Conservation (phyloP, 805 yeast genomes). For the Teunomyces funiuensis region DNA sequence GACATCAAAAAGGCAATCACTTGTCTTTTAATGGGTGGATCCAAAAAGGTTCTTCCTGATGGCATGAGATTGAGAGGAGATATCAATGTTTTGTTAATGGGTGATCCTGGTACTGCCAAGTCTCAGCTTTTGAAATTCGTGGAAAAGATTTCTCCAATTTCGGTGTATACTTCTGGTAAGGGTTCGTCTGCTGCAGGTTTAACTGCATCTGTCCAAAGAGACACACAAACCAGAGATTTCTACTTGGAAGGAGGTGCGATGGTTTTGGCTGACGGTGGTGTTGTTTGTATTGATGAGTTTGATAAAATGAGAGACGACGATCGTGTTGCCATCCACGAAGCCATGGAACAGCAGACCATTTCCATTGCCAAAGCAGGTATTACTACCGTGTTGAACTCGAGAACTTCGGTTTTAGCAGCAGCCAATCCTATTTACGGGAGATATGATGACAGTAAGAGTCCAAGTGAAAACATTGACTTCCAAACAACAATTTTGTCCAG, state of each 20-base stretch:
- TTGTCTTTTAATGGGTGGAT: conserved; percentile 91
- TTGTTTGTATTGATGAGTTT: conserved; percentile 97
- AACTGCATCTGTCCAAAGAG: conserved; percentile 96
- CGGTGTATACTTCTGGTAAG: conserved; percentile 96
- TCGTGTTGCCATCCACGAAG: conserved; percentile 98
- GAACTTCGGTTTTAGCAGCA: conserved; percentile 96
- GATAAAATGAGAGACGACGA: conserved; percentile 99
- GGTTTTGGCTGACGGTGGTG: conserved; percentile 99
- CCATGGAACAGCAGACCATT: conserved; percentile 99
- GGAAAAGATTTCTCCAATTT: conserved; percentile 90
- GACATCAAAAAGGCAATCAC: conserved; percentile 94
- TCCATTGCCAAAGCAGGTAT: conserved; percentile 99
- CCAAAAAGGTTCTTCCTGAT: conserved; percentile 88
- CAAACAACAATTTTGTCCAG: conserved; percentile 96
- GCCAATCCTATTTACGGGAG: conserved; percentile 98
- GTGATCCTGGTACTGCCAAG: conserved; percentile 99
- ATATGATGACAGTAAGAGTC: conserved; percentile 92
- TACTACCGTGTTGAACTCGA: conserved; percentile 91
- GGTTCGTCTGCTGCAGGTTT: conserved; percentile 99
- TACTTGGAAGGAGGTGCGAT: conserved; percentile 99
- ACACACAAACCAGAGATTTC: conserved; percentile 82
- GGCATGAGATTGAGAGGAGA: conserved; percentile 97
- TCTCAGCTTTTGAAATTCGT: conserved; percentile 94
- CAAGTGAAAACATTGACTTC: conserved; percentile 97
- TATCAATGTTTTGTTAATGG: conserved; percentile 85